A percentile compares a stretch with the other conserved stretches of the same genome.
phyloP scores from a whole-genome alignment of 495 filamentous ascomycete genomes.

The Staphylotrichum tortipilum region DNA sequence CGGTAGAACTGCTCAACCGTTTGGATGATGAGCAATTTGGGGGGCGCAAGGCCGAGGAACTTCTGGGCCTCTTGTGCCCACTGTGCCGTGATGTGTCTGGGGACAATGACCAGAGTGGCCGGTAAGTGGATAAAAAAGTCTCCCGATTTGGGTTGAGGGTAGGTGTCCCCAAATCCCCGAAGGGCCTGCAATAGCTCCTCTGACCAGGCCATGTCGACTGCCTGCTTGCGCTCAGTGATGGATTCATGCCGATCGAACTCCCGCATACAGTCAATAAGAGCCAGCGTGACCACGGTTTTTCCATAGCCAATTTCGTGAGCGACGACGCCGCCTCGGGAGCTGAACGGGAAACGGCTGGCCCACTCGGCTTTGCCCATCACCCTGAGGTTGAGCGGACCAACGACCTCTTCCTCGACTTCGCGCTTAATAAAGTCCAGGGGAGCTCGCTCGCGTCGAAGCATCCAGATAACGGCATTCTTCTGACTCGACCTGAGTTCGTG shows the following conservation, averaged over 20 bases:
- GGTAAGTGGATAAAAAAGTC: constrained; percentile 38
- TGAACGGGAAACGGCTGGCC: constrained; percentile 21
- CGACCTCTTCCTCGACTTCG: constrained; percentile 60
- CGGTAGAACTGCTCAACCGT: constrained; percentile 15
- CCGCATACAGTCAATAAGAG: constrained; percentile 48
- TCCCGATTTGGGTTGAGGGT: neutral
- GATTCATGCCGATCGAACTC: constrained; percentile 18
- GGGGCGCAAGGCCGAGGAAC: constrained; percentile 35
- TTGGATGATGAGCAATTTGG: constrained; percentile 38
- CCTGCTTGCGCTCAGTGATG: constrained; percentile 5
- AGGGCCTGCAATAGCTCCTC: constrained; percentile 1
- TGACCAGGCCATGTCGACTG: constrained; percentile 3
- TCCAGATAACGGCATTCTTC: constrained; percentile 46
- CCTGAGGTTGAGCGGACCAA: constrained; percentile 52
- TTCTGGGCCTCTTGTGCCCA: constrained; percentile 56
- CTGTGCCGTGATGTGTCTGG: constrained; percentile 53
- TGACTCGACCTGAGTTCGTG: constrained; percentile 15
- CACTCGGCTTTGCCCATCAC: constrained; percentile 51
- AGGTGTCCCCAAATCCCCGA: neutral
- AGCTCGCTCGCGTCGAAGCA: constrained; percentile 50
- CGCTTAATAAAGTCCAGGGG: constrained; percentile 47
- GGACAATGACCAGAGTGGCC: constrained; percentile 64
- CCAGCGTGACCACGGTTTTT: constrained; percentile 69
- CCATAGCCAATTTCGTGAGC: constrained; percentile 76
- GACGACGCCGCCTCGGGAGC: constrained; percentile 58